A percentile compares a stretch with the other conserved stretches of the same genome.
Evolutionary conservation across 345 rosid genomes (phyloP).

Genomic region (Euphorbia tirucalli): DNA sequence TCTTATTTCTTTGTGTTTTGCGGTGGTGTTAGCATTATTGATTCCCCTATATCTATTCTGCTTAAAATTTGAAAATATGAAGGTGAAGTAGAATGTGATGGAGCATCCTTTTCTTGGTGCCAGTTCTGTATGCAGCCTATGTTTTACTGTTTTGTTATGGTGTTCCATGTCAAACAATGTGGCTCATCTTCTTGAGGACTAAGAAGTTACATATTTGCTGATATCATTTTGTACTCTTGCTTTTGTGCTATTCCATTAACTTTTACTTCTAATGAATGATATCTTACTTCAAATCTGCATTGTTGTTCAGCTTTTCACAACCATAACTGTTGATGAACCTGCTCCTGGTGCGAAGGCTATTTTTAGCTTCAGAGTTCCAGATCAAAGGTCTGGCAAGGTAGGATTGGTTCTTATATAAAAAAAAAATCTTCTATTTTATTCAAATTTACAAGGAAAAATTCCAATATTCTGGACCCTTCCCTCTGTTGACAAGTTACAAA

Average conservation of each 20-base stretch:
- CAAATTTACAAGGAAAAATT: background rate
- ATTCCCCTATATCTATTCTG: too few species aligned
- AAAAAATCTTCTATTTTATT: background rate
- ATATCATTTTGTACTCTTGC: background rate
- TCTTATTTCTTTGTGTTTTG: background rate
- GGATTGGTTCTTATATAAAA: background rate
- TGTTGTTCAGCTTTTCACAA: conserved; percentile 58
- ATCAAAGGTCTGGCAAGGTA: conserved; percentile 96
- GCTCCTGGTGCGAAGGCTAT: conserved; percentile 87
- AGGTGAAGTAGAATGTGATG: background rate
- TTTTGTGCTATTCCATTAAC: background rate
- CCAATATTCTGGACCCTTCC: background rate
- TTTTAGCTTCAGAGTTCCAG: conserved; percentile 77
- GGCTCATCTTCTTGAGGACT: background rate
- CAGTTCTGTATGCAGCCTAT: background rate
- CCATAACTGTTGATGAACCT: conserved; percentile 80
- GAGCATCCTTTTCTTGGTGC: background rate
- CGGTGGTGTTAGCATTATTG: background rate
- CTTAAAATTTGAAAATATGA: background rate
- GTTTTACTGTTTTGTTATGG: background rate
- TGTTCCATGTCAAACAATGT: background rate
- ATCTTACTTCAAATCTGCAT: conserved; percentile 4
- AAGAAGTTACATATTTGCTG: background rate
- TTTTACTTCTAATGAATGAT: background rate
- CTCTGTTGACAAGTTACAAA: background rate